A percentile compares a stretch with the other conserved stretches of the same genome.
These are phyloP conservation scores for Pseudocercospora pini-densiflorae DNA, from an alignment of 2,329 filamentous ascomycete genomes.

Conservation along the genomic window DNA sequence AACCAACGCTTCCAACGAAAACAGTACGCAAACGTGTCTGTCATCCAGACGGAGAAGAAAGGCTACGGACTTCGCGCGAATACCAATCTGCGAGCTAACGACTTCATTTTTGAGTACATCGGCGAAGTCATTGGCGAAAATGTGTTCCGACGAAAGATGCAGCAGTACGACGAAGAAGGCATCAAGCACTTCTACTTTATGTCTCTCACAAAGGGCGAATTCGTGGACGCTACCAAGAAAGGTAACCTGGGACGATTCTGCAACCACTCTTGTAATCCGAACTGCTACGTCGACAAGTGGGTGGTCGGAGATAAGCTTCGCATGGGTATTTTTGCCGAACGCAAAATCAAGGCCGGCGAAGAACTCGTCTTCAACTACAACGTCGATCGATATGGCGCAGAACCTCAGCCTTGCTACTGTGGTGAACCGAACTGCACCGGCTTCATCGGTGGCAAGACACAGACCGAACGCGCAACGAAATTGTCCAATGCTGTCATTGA, in stretches of 20 bases:
- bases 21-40: constrained; percentile 87
- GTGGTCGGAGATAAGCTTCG: constrained; percentile 95
- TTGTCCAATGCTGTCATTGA: constrained; percentile 87
- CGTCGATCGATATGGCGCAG: constrained; percentile 94
- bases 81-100: constrained; percentile 73
- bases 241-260: constrained; percentile 96
- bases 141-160: constrained; percentile 85
- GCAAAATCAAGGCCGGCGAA: constrained; percentile 82
- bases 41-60: constrained; percentile 98
- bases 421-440: constrained; percentile 93
- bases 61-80: constrained; percentile 90
- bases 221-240: constrained; percentile 96
- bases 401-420: constrained; percentile 97
- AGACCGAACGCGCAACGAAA: constrained; percentile 94
- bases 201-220: constrained; percentile 95
- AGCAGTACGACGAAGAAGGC: constrained; percentile 91
- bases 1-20: constrained; percentile 94
- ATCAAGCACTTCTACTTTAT: constrained; percentile 99
- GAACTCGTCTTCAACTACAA: constrained; percentile 99
- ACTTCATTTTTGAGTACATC: constrained; percentile 98
- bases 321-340: constrained; percentile 97
- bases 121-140: constrained; percentile 96
- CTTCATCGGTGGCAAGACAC: constrained; percentile 96
- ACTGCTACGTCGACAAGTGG: constrained; percentile 99
- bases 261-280: constrained; percentile 98